phyloP scores from a whole-genome alignment of 2,329 filamentous ascomycete species.

The Curvularia spicifera region DNA sequence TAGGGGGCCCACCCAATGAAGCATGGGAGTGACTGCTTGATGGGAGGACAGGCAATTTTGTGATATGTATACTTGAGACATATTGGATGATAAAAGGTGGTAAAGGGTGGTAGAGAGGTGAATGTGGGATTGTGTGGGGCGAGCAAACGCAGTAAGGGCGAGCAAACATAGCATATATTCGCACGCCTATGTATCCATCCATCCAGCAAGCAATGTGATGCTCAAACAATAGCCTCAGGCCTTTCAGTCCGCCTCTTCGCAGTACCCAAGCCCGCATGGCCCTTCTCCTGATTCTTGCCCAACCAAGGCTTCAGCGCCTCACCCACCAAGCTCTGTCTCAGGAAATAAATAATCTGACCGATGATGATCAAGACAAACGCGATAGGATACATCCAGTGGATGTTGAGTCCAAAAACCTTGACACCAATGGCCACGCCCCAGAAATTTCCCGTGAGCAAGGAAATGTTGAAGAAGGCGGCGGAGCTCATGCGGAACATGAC shows the following conservation, averaged over 20 bases:
- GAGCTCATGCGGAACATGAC: conserved; percentile 87
- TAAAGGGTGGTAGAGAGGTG: no score
- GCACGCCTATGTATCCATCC: neutral
- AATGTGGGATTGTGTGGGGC: no score
- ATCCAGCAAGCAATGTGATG: neutral
- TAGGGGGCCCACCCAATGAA: no score
- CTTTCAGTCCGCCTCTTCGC: conserved; percentile 40
- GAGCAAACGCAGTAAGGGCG: no score
- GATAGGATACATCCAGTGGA: conserved; percentile 94
- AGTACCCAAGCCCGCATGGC: conserved; percentile 38
- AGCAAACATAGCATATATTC: neutral
- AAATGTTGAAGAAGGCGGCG: conserved; percentile 97
- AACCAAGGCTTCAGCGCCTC: conserved; percentile 96
- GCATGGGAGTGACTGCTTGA: no score
- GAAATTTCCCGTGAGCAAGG: conserved; percentile 90
- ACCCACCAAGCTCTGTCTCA: conserved; percentile 79
- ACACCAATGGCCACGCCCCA: conserved; percentile 96
- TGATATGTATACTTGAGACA: no score
- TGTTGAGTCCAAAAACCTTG: conserved; percentile 76
- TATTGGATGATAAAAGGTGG: no score
- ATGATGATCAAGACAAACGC: conserved; percentile 92
- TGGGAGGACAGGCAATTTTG: no score
- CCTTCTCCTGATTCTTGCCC: conserved; percentile 78
- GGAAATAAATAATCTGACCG: conserved; percentile 85
- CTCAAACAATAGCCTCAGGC: conserved; percentile 38